Percentiles rank a stretch among this genome's conserved stretches.
These are phyloP conservation scores for Diphasiastrum complanatum DNA, from an alignment of 83 land plant species.

Conservation along the genomic window DNA sequence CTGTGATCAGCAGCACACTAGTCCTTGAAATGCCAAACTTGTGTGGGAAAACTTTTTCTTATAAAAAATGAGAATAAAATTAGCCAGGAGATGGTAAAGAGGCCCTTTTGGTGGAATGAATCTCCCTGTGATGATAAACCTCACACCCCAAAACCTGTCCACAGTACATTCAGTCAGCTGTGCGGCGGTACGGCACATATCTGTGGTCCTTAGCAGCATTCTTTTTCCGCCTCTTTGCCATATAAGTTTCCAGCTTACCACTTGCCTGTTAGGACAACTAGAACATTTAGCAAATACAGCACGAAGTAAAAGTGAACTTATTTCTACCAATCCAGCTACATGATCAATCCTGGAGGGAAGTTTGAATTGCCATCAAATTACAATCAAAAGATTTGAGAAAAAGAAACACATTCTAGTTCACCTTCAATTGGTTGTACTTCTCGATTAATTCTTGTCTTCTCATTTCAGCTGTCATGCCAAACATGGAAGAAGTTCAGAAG, in stretches of 20 bases:
- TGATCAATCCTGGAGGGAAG: conserved; percentile 1
- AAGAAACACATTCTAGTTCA: conserved; percentile 14
- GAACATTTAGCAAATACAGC: neutral
- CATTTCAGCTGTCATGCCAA: conserved; percentile 57
- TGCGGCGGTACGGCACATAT: conserved; percentile 83
- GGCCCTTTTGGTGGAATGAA: too few relatives aligned
- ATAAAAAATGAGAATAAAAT: too few relatives aligned
- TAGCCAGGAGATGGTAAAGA: too few relatives aligned
- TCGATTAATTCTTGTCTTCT: conserved; percentile 56
- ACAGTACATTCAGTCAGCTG: too few relatives aligned
- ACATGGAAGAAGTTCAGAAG: neutral
- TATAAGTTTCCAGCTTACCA: conserved; percentile 75
- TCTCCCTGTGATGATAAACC: too few relatives aligned
- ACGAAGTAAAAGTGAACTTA: neutral
- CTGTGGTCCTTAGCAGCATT: conserved; percentile 91
- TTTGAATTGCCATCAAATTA: neutral
- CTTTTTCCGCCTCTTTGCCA: conserved; percentile 63
- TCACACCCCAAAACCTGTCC: too few relatives aligned
- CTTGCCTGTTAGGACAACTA: conserved; percentile 37
- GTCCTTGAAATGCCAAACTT: too few relatives aligned
- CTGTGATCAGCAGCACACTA: too few relatives aligned
- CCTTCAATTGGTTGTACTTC: conserved; percentile 76
- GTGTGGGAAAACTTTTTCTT: too few relatives aligned
- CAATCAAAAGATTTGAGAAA: neutral
- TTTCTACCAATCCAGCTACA: neutral